A percentile compares a stretch with the other conserved stretches of the same genome.
Evolutionary conservation across 306 rosid species (phyloP).

Genomic region (Senna tora): DNA sequence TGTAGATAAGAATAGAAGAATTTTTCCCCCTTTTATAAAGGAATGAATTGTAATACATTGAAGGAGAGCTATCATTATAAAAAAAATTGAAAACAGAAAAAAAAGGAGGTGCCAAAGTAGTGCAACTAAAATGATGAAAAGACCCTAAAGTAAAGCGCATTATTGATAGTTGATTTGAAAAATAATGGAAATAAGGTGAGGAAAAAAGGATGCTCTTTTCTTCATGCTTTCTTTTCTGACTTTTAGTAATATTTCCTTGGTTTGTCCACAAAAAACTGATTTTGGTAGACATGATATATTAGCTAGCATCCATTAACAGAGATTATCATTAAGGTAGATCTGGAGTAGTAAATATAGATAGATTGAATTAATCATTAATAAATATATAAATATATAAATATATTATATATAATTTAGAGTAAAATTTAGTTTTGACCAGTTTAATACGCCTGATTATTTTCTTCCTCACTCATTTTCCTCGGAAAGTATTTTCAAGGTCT

Average conservation of each 20-base stretch:
- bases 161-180: conserved; percentile 24
- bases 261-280: not conserved
- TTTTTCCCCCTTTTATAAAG: not conserved
- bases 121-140: conserved; percentile 16
- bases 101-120: not conserved
- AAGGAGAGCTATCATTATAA: not conserved
- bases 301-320: too few species aligned
- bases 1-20: not conserved
- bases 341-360: too few species aligned
- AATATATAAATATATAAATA: too few species aligned
- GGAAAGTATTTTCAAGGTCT: too few species aligned
- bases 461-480: too few species aligned
- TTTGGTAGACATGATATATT: too few species aligned
- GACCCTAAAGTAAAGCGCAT: conserved; percentile 20
- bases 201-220: not conserved
- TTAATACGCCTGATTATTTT: too few species aligned
- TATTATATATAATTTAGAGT: too few species aligned
- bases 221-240: not conserved
- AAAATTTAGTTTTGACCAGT: too few species aligned
- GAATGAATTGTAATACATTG: not conserved
- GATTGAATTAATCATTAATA: too few species aligned
- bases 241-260: not conserved
- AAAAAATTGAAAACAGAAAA: not conserved
- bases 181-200: not conserved
- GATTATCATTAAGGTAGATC: too few species aligned